Base-by-base conservation (phyloP, 805 yeast species). In the Tanozyma kutaoensis region DNA sequence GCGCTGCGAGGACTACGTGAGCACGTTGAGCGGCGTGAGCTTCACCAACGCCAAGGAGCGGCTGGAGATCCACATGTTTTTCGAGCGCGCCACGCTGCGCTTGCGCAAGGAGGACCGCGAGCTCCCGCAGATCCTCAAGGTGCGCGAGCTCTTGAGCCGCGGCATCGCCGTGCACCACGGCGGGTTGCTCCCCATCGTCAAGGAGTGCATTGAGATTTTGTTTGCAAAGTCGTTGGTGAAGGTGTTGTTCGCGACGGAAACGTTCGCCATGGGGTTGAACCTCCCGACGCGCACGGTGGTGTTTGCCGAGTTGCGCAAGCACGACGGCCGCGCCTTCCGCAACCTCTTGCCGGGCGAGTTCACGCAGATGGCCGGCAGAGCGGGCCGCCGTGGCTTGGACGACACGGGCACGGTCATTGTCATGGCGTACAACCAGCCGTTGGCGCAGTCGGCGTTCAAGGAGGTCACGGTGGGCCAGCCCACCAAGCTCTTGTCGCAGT, bases 361-460 rank as follows among this genome's bases (percentile, higher is more conserved):
- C 48, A 91, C 97, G 1, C 98, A 88, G 54, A 91, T 91, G 98
- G 86, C 96, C 0, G 98, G 98, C 24, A 70, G 98, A 52, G 98
- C 98, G 0, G 98, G 98, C 33, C 74, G 98, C 56, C 74, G 98
- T 61, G 98, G 98, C 20, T 57, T 91, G 37, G 98, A 91, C 58
- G 58, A 73, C 13, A 82, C 80, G 0, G 98, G 98, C 45, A 88
- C 96, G 0, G 98, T 91, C 9, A 84, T 91, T 35, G 72, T 86
- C 5, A 84, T 91, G 93, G 65, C 93, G 3, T 80, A 76, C 42
- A 73, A 68, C 26, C 68, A 69, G 15, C 82, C 91, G 1, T 40
- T 76, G 12, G 60, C 62, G 4, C 60, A 60, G 12, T 45, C 62
- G 1, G 68, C 72, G 11, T 71, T 91, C 42, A 80, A 81, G 45